A percentile compares a stretch with the other conserved stretches of the same genome.
phyloP scores from a whole-genome alignment of 345 rosid species.

The Eucalyptus polybractea region DNA sequence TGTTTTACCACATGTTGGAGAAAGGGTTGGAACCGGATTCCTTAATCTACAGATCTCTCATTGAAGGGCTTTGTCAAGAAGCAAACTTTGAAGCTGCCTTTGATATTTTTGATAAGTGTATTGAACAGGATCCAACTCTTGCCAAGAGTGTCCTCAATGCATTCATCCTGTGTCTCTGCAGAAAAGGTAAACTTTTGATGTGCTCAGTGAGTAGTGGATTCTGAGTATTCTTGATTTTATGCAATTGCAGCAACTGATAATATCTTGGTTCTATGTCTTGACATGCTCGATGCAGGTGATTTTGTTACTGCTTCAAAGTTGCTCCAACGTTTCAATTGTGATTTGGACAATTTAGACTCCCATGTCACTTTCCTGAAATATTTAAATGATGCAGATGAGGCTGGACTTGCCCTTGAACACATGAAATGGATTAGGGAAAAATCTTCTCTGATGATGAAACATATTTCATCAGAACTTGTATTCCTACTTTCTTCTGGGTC shows the following conservation, averaged over 20 bases:
- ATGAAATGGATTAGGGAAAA: constrained; percentile 25
- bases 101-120: constrained; percentile 33
- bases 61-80: constrained; percentile 61
- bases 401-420: constrained; percentile 38
- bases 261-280: background rate
- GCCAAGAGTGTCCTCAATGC: constrained; percentile 24
- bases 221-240: background rate
- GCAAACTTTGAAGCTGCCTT: constrained; percentile 41
- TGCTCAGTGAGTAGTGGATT: background rate
- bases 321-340: constrained; percentile 18
- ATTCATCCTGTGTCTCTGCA: constrained; percentile 38
- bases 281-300: constrained; percentile 19
- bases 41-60: constrained; percentile 36
- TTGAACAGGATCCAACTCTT: constrained; percentile 24
- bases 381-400: constrained; percentile 44
- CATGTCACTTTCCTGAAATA: constrained; percentile 46
- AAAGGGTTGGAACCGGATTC: constrained; percentile 55
- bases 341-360: constrained; percentile 21
- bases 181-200: constrained; percentile 22
- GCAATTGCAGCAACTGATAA: background rate
- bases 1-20: constrained; percentile 58
- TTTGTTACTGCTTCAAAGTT: constrained; percentile 32
- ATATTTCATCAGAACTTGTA: constrained; percentile 22
- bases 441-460: constrained; percentile 24
- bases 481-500: constrained; percentile 29